Base-by-base conservation (phyloP, 2,329 filamentous ascomycete species). In the Scleromitrula shiraiana region DNA sequence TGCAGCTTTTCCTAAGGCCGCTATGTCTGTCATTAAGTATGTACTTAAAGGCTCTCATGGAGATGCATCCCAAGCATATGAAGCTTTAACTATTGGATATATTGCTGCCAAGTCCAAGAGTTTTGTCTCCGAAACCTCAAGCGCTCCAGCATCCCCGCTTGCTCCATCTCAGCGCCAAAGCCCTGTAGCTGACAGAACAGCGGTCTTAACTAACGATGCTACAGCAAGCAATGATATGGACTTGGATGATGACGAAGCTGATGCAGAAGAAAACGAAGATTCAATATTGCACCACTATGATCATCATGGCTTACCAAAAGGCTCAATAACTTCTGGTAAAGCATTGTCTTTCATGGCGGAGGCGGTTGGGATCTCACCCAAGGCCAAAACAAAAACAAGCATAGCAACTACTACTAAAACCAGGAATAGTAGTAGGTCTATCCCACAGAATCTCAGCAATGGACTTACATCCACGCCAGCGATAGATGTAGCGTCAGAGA, bases 231-330 rank as follows among this genome's bases (percentile, higher is more conserved):
- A 43, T 12, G 42, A 32, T 19, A 36, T 53, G 41, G 40, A 57
- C 32, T 43, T 51, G 7, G 56, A 57, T 12, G 39, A 43, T 35
- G 55, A 56, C 12, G 52, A 51, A 26, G 49, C 38, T 15, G 41
- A 46, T 15, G 47, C 55, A n/a, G 63, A 68, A 24, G 48, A 56
- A 15, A 58, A 62, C 7, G 36, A 46, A 41, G 62, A 70, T 22
- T 35, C 55, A 14, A 40, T 65, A 12, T 39, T 65, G 19, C 54
- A 60, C 8, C 52, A 59, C 36, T 66, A 61, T 38, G 59, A 62
- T 41, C 55, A 62, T 20, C 55, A 62, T 50, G 60, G 63, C 7
- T 46, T 64, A 3, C 61, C 62, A 19, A 38, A 55, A 33, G 63
- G 62, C 22, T 63, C 62, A 4, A 64, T 63, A 12, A 39, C 32